Percentiles rank a stretch among this genome's conserved stretches.
Conservation (phyloP, 805 yeast genomes). For the Pichia gijzeniarum region DNA sequence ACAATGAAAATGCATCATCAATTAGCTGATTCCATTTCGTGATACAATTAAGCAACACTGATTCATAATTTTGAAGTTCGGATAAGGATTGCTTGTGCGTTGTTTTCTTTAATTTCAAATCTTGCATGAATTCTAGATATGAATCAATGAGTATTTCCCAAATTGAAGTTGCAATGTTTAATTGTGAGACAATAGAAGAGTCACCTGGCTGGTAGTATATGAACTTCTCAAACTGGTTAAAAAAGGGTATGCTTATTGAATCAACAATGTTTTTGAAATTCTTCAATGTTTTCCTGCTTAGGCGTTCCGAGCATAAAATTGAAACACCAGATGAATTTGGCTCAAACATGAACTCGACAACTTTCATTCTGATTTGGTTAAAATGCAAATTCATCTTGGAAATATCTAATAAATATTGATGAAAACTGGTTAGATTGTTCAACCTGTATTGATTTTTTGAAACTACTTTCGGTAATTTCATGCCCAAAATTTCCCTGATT, state of each 20-base stretch:
- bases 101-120: slow-evolving; percentile 20
- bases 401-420: slow-evolving; percentile 15
- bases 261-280: slow-evolving; percentile 22
- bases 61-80: slow-evolving; percentile 34
- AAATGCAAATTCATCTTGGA: slow-evolving; percentile 21
- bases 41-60: slow-evolving; percentile 37
- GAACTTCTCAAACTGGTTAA: slow-evolving; percentile 14
- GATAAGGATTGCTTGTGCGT: slow-evolving; percentile 13
- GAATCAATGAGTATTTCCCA: slow-evolving; percentile 40
- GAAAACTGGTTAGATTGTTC: slow-evolving; percentile 18
- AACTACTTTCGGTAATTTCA: slow-evolving; percentile 10
- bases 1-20: slow-evolving; percentile 21
- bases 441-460: slow-evolving; percentile 14
- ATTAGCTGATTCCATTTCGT: slow-evolving; percentile 41
- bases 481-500: slow-evolving; percentile 27
- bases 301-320: background rate
- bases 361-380: slow-evolving; percentile 23
- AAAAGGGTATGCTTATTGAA: slow-evolving; percentile 23
- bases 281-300: slow-evolving; percentile 14
- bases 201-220: slow-evolving; percentile 2
- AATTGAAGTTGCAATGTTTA: slow-evolving; percentile 31
- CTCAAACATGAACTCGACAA: slow-evolving; percentile 23
- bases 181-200: background rate
- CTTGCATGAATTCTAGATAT: slow-evolving; percentile 29
- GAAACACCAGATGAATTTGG: background rate